phyloP scores from a whole-genome alignment of 2,329 filamentous ascomycete species.

The Harringtonia aguacate region DNA sequence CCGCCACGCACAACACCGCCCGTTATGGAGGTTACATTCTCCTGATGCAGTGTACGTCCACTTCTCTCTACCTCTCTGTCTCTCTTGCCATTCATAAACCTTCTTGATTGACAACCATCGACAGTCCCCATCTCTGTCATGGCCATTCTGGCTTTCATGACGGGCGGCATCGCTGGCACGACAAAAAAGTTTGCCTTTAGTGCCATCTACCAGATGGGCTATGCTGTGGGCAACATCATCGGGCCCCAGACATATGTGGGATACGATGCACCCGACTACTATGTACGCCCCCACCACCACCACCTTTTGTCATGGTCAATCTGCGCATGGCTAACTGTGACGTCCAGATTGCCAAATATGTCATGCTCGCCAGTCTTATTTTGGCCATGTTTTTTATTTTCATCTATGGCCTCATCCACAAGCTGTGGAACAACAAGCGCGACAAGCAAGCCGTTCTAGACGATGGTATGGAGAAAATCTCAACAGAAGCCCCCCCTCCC shows the following conservation, averaged over 20 bases:
- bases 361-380: not conserved
- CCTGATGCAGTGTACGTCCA: not conserved
- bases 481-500: not conserved
- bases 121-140: not conserved
- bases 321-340: not conserved
- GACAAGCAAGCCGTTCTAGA: not conserved
- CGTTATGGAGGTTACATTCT: not conserved
- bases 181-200: not conserved
- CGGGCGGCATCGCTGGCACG: not conserved
- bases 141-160: not conserved
- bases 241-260: not conserved
- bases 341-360: not conserved
- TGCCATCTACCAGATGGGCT: not conserved
- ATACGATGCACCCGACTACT: not conserved
- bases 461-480: not conserved
- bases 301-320: not conserved
- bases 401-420: not conserved
- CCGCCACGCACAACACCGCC: not conserved
- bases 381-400: not conserved
- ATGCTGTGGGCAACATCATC: not conserved
- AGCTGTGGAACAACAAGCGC: not conserved
- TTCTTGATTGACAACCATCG: too few species aligned
- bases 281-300: not conserved
- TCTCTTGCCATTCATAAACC: too few species aligned
- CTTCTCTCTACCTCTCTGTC: not conserved